Evolutionary conservation across 2,329 filamentous ascomycete genomes (phyloP), one percentile per base, ranked within the genome.

Genomic region (Alternaria consortialis): DNA sequence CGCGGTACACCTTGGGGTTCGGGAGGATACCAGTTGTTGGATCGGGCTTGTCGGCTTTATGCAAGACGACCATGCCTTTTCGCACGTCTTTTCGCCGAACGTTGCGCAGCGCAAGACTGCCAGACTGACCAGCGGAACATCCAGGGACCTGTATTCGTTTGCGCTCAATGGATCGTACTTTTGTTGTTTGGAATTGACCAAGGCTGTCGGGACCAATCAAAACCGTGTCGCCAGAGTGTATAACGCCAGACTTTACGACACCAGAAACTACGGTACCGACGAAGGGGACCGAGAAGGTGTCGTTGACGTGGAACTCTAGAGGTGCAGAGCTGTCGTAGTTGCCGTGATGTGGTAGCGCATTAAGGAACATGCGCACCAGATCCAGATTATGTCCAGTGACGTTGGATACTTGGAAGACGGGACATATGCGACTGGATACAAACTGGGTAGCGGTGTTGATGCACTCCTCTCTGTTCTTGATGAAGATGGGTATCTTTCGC

Each of bases 321-420:
- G 94, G 90, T 0, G 92, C 75, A 47, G 92, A 89, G 17, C 90
- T 85, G 75, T 98, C 92, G 77, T 98, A 98, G 63, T 94, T 91
- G 51, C 94, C 94, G 70, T 97, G 92, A 69, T 97, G 94, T 1
- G 95, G 95, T 4, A 99, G 85, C 63, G 98, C 97, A 73, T 98
- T 98, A 56, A 99, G 82, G 78, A 99, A 99, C 0, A 90, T 92
- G 56, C 94, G 90, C 5, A 99, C 93, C 5, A 97, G 85, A 65
- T 97, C 92, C 46, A 99, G 85, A 63, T 92, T 93, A 79, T 96
- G 88, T 46, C 95, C 95, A 0, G 95, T 98, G 32, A 99, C 95
- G 74, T 99, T 99, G 69, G 94, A 98, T 11, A 99, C 93, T 74
- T 98, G 94, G 81, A 99, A 99, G 66, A 99, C 91, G 12, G 95